Conservation (phyloP, 1,284 basidiomycete species). For the Singerocomus rubriflavus region DNA sequence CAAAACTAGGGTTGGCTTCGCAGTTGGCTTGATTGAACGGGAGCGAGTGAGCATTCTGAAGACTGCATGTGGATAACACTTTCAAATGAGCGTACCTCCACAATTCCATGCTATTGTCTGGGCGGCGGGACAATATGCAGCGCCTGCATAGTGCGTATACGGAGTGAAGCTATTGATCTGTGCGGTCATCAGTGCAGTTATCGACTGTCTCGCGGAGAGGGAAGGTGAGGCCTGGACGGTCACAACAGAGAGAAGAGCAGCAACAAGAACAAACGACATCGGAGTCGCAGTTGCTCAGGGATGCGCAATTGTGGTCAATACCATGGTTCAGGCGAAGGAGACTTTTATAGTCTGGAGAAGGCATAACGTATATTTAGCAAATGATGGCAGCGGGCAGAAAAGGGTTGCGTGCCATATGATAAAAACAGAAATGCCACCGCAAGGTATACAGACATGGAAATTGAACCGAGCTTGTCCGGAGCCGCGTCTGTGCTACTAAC, state of each 20-base stretch:
- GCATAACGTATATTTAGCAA: constrained; percentile 9
- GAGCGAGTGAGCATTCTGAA: not conserved
- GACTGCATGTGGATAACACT: not conserved
- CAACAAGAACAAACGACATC: constrained; percentile 21
- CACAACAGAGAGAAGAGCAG: constrained; percentile 15
- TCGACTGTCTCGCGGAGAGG: constrained; percentile 32
- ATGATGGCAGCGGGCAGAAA: not conserved
- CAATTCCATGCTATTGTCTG: constrained; percentile 55
- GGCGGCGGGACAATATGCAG: constrained; percentile 52
- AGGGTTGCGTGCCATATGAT: constrained; percentile 6
- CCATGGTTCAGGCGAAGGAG: not conserved
- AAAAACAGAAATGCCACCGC: not conserved
- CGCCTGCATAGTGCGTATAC: constrained; percentile 55
- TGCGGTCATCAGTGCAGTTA: constrained; percentile 40
- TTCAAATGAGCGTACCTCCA: constrained; percentile 43
- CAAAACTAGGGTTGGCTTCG: constrained; percentile 51
- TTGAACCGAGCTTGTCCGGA: not conserved
- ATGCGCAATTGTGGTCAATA: not conserved
- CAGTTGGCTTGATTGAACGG: constrained; percentile 44
- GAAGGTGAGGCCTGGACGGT: constrained; percentile 25
- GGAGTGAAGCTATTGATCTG: constrained; percentile 50
- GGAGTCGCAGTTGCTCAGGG: not conserved
- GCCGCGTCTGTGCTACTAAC: not conserved
- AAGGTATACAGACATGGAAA: not conserved
- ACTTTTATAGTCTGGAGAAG: not conserved